Conservation (phyloP, 371 early-diverging fungal species). For the Syncephalastrum sp. region DNA sequence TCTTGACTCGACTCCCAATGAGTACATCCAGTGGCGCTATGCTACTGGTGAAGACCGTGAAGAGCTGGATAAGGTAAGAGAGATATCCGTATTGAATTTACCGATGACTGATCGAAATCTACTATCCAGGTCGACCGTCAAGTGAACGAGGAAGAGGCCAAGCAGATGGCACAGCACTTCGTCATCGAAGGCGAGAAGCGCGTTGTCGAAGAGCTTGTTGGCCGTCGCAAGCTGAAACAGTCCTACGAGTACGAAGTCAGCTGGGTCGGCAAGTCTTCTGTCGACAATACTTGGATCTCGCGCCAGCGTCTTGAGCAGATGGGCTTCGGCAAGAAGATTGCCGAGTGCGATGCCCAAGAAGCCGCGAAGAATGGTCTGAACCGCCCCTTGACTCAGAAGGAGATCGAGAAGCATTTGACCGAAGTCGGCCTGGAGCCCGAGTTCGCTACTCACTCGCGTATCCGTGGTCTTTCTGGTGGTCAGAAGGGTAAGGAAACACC, state of each 20-base stretch:
- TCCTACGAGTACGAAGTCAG: constrained; percentile 69
- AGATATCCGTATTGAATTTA: too few species aligned
- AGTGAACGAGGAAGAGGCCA: constrained; percentile 64
- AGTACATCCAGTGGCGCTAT: constrained; percentile 88
- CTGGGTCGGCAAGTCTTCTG: constrained; percentile 60
- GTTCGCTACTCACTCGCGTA: constrained; percentile 80
- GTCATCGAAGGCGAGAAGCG: constrained; percentile 67
- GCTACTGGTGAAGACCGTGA: constrained; percentile 80
- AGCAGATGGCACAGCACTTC: constrained; percentile 60
- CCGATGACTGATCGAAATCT: too few species aligned
- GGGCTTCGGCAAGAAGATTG: constrained; percentile 69
- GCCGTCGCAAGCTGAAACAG: constrained; percentile 71
- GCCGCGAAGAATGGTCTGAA: constrained; percentile 67
- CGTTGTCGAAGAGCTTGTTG: constrained; percentile 57
- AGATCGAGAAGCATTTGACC: constrained; percentile 69
- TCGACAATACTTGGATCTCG: constrained; percentile 72
- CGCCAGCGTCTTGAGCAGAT: constrained; percentile 67
- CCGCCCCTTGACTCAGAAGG: constrained; percentile 63
- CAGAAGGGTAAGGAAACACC: constrained; percentile 56
- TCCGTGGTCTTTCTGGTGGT: constrained; percentile 87
- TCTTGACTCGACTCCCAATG: constrained; percentile 76
- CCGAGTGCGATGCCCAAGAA: constrained; percentile 64
- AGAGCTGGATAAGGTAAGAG: constrained; percentile 55
- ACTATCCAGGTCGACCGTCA: constrained; percentile 41
- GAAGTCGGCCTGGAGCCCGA: constrained; percentile 73